These are phyloP conservation scores for Copromyces sp. DNA, from an alignment of 495 filamentous ascomycete species.

Conservation along the genomic window DNA sequence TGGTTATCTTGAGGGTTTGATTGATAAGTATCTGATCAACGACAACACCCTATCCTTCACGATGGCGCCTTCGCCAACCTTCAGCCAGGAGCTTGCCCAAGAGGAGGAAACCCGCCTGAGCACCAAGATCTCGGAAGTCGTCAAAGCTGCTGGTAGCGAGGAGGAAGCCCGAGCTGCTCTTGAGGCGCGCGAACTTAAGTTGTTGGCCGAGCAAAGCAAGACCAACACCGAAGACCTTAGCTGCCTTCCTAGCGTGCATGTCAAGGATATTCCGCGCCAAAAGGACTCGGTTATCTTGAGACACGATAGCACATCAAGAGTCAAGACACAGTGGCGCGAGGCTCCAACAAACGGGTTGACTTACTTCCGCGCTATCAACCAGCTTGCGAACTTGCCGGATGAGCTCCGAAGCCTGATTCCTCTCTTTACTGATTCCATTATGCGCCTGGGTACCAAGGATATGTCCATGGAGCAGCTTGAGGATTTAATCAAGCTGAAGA, in stretches of 20 bases:
- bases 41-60: constrained; percentile 84
- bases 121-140: constrained; percentile 57
- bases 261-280: constrained; percentile 74
- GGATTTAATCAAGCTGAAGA: constrained; percentile 90
- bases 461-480: constrained; percentile 91
- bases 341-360: constrained; percentile 92
- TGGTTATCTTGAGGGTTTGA: constrained; percentile 70
- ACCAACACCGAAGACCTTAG: constrained; percentile 74
- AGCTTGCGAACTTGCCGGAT: constrained; percentile 68
- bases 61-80: constrained; percentile 75
- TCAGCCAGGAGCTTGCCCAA: constrained; percentile 58
- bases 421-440: constrained; percentile 82
- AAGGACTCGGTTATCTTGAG: constrained; percentile 61
- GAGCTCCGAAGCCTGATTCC: constrained; percentile 80
- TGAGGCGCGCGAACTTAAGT: constrained; percentile 63
- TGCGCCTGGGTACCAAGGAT: constrained; percentile 80
- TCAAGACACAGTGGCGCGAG: constrained; percentile 79
- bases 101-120: constrained; percentile 66
- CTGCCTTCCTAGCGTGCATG: constrained; percentile 77
- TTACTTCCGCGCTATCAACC: constrained; percentile 85
- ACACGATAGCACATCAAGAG: constrained; percentile 53
- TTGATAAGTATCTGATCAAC: constrained; percentile 85
- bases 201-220: constrained; percentile 72
- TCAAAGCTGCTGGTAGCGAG: constrained; percentile 57
- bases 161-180: constrained; percentile 58